A percentile compares a stretch with the other conserved stretches of the same genome.
phyloP scores from a whole-genome alignment of 345 rosid genomes.

The rapeseed (Brassica napus) region Da-Ae NC_063438.1:24676001-24676500 shows the following conservation, averaged over 20 bases:
- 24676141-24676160: neutral
- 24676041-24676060: neutral
- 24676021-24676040: constrained; percentile 2
- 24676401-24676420: constrained; percentile 77
- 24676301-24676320: constrained; percentile 79
- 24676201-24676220: neutral
- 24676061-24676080: neutral
- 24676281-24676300: constrained; percentile 85
- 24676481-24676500: constrained; percentile 81
- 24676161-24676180: neutral
- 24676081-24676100: neutral
- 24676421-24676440: constrained; percentile 52
- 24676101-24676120: constrained; percentile 14
- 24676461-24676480: constrained; percentile 68
- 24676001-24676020: constrained; percentile 8
- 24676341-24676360: constrained; percentile 88
- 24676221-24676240: neutral
- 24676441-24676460: constrained; percentile 77
- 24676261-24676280: constrained; percentile 49
- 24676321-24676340: constrained; percentile 94
- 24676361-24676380: constrained; percentile 81
- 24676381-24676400: constrained; percentile 61
- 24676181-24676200: neutral
- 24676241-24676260: constrained; percentile 15
- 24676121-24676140: neutral